These are phyloP conservation scores for Trypanosoma grayi DNA, from an alignment of 208 protist genomes.

Conservation along the genomic window DNA sequence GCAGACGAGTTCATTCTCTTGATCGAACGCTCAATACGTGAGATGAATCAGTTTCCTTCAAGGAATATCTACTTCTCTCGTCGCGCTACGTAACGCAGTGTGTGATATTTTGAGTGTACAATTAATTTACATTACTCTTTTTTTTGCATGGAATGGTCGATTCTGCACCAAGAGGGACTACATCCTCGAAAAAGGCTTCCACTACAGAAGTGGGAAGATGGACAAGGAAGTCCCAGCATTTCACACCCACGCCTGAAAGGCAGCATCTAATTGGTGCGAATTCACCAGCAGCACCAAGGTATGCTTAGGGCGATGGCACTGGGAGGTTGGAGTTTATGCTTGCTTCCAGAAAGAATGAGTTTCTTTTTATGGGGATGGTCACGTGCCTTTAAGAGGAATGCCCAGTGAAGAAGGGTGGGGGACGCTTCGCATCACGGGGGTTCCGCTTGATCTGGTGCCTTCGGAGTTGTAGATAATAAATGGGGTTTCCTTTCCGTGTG, in stretches of 20 bases:
- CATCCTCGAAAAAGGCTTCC: conserved; percentile 95
- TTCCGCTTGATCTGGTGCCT: conserved; percentile 93
- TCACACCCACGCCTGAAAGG: conserved; percentile 44
- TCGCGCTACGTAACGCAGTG: conserved; percentile 92
- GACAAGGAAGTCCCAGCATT: conserved; percentile 90
- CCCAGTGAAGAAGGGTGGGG: conserved; percentile 97
- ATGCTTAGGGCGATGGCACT: conserved; percentile 92
- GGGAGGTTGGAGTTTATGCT: conserved; percentile 99
- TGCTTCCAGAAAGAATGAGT: conserved; percentile 76
- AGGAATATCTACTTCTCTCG: conserved; percentile 91
- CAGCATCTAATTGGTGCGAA: conserved; percentile 77
- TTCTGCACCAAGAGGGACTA: conserved; percentile 96
- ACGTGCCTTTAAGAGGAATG: conserved; percentile 97
- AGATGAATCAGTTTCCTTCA: conserved; percentile 91
- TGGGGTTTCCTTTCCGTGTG: conserved; percentile 65
- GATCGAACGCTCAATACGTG: conserved; percentile 73
- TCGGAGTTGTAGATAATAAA: conserved; percentile 87
- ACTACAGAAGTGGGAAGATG: too few species aligned
- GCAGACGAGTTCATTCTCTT: conserved; percentile 44
- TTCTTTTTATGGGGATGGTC: conserved; percentile 99
- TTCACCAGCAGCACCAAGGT: conserved; percentile 72
- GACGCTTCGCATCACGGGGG: conserved; percentile 77
- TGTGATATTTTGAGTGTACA: conserved; percentile 94
- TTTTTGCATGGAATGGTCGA: conserved; percentile 89
- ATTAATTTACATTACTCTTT: conserved; percentile 92